phyloP scores from a whole-genome alignment of 768 basidiomycete species.

The Auricularia auricula-judae region DNA sequence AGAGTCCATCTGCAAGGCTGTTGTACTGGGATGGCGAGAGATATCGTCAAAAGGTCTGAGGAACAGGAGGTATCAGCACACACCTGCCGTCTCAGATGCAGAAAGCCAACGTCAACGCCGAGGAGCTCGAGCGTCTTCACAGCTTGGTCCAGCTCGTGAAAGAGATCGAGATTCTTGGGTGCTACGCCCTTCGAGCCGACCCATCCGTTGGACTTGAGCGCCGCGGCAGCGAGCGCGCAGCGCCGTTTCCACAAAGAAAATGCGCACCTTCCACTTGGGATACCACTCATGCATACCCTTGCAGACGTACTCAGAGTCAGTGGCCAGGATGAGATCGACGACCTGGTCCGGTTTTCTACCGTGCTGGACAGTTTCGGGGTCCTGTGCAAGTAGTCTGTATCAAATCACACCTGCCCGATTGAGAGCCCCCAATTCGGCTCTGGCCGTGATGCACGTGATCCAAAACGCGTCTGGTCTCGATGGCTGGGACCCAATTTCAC shows the following conservation, averaged over 20 bases:
- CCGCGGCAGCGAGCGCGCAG: background rate
- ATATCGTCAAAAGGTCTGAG: background rate
- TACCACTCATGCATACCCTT: conserved; percentile 26
- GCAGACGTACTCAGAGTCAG: conserved; percentile 26
- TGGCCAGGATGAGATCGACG: conserved; percentile 13
- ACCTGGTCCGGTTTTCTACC: background rate
- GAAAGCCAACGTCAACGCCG: background rate
- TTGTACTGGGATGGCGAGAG: background rate
- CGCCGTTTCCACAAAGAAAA: background rate
- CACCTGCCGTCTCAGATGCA: background rate
- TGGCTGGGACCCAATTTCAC: no score
- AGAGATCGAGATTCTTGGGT: conserved; percentile 20
- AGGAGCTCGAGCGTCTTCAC: conserved; percentile 9
- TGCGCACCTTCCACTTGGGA: conserved; percentile 21
- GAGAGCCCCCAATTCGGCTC: no score
- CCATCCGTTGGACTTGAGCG: background rate
- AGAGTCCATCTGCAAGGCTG: background rate
- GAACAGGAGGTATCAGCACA: background rate
- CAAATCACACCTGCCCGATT: no score
- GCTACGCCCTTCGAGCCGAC: conserved; percentile 1
- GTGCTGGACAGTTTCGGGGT: background rate
- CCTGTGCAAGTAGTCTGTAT: background rate
- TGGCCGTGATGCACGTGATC: no score
- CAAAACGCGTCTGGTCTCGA: no score
- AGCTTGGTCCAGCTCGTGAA: conserved; percentile 14